Conservation (phyloP, 768 basidiomycete species). For the Boletus subparvulus region DNA sequence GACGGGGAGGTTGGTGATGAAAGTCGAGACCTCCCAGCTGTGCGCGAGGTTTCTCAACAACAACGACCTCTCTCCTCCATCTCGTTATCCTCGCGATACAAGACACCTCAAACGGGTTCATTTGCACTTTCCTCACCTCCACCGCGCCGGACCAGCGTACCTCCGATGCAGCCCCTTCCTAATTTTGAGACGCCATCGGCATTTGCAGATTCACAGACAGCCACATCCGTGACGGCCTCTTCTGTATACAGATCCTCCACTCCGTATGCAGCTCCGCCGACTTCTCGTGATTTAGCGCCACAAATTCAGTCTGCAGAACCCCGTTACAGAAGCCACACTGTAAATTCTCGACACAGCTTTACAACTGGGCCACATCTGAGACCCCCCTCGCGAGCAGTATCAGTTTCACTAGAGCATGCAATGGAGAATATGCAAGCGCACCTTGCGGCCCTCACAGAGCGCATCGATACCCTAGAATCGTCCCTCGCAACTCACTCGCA, state of each 20-base stretch:
- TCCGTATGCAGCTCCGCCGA: slow-evolving; percentile 39
- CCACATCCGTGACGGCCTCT: slow-evolving; percentile 38
- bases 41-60: slow-evolving; percentile 39
- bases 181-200: slow-evolving; percentile 72
- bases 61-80: slow-evolving; percentile 68
- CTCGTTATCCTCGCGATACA: slow-evolving; percentile 69
- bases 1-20: slow-evolving; percentile 51
- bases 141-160: slow-evolving; percentile 43
- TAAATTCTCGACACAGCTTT: slow-evolving; percentile 36
- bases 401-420: slow-evolving; percentile 59
- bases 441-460: slow-evolving; percentile 77
- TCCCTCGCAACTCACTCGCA: slow-evolving; percentile 35
- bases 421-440: slow-evolving; percentile 81
- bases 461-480: slow-evolving; percentile 67
- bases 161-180: slow-evolving; percentile 70
- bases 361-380: slow-evolving; percentile 35
- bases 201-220: slow-evolving; percentile 50
- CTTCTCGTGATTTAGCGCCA: slow-evolving; percentile 40
- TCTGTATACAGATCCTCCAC: slow-evolving; percentile 38
- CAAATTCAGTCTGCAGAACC: slow-evolving; percentile 38
- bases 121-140: slow-evolving; percentile 57
- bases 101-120: slow-evolving; percentile 70
- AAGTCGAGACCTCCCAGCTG: slow-evolving; percentile 41
- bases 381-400: slow-evolving; percentile 41
- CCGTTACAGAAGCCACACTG: slow-evolving; percentile 36